Evolutionary conservation across 768 basidiomycete genomes (phyloP), one percentile per base, ranked within the genome.

Genomic region (Phanerochaete sordida): DNA sequence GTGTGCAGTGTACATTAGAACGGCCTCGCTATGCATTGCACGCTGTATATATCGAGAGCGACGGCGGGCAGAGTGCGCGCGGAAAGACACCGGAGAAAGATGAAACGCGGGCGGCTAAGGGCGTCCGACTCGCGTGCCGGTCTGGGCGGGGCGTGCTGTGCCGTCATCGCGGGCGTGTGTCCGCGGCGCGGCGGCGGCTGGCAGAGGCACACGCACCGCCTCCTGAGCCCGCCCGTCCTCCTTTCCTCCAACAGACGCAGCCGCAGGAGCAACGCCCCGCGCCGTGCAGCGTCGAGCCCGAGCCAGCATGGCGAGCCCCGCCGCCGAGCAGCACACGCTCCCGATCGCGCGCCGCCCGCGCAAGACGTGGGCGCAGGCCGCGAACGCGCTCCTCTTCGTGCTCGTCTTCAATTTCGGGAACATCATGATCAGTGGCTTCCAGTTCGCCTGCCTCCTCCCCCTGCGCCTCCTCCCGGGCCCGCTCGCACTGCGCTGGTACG

Each of bases 381-480:
- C 85, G 48, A 69, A 80, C 27, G 85, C 78, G 27, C 31, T 83
- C 4, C 68, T 83, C 26, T 90, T 86, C 70, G 65, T 74, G 60
- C 27, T 85, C 37, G 65, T 86, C 31, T 91, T 92, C 76, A 72
- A 83, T 63, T 62, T 81, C 8, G 91, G 82, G 12, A 86, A 86
- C 66, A 59, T 93, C 31, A 83, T 87, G 75, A 79, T 91, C 63
- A 84, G 93, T 67, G 78, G 74, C 30, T 84, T 84, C 37, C 95
- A 96, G 72, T 80, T 95, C 70, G 65, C 86, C 27, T 75, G 88
- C 64, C 75, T 92, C 37, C 75, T 93, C 16, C 85, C 91, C 1
- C 73, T 95, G 50, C 77, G 82, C 53, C 68, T 87, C 23, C 71
- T 91, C 2, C 87, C 90, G n/a, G 82, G 84, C 54, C 69, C 76